Percentiles rank a stretch among this genome's conserved stretches.
Conservation (phyloP, 2,329 filamentous ascomycete species). For the Penicillium sp. region DNA sequence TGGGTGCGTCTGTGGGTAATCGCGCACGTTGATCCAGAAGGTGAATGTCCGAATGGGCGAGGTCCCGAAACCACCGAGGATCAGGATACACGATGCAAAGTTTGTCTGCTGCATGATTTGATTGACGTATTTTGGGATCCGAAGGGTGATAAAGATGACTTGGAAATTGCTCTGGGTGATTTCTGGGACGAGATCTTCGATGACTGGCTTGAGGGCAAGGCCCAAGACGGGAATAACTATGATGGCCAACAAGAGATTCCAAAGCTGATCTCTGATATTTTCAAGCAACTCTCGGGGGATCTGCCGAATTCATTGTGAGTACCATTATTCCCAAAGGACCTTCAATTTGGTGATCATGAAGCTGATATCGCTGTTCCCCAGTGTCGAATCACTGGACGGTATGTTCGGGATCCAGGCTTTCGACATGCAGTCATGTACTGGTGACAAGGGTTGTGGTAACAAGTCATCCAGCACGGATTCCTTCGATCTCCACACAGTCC, state of each 20-base stretch:
- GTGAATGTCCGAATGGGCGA: slow-evolving; percentile 1
- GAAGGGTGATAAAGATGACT: neutral
- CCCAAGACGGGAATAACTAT: neutral
- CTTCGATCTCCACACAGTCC: neutral
- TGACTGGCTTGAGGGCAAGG: slow-evolving; percentile 7
- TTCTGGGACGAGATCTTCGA: neutral
- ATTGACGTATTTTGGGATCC: slow-evolving; percentile 29
- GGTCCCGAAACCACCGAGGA: neutral
- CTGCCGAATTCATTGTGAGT: slow-evolving; percentile 10
- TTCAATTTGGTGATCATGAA: neutral
- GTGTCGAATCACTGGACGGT: neutral
- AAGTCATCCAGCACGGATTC: too few relatives aligned
- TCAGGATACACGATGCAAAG: neutral
- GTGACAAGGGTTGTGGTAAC: neutral
- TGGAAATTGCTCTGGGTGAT: neutral
- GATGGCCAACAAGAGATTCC: slow-evolving; percentile 19
- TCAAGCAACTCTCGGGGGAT: slow-evolving; percentile 2
- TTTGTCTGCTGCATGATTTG: slow-evolving; percentile 28
- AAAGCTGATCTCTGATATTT: slow-evolving; percentile 12
- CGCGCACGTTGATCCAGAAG: slow-evolving; percentile 10
- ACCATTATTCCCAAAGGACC: neutral
- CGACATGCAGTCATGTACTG: neutral
- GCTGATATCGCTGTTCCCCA: neutral
- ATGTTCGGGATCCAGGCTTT: neutral
- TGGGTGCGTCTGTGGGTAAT: slow-evolving; percentile 25